These are phyloP conservation scores for Aureobasidium lini DNA, from an alignment of 2,329 filamentous ascomycete species.

Conservation along the genomic window DNA sequence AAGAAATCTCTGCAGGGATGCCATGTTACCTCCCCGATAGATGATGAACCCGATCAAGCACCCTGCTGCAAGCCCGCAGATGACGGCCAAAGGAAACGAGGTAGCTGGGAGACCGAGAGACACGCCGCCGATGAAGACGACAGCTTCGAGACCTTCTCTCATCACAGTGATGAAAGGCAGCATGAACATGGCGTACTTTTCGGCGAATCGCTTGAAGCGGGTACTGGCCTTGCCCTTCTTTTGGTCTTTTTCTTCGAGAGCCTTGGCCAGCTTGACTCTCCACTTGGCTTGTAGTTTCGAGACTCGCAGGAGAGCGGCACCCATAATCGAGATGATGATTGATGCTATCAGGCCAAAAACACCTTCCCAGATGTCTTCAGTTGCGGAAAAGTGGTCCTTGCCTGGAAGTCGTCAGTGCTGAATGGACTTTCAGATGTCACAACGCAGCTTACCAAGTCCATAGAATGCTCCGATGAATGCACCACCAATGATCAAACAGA, in stretches of 20 bases:
- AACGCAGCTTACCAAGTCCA: constrained; percentile 43
- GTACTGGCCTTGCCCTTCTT: constrained; percentile 31
- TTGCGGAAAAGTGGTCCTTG: constrained; percentile 56
- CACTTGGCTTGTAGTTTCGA: constrained; percentile 82
- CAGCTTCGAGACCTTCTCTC: constrained; percentile 76
- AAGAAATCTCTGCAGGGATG: constrained; percentile 68
- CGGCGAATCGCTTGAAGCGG: constrained; percentile 55
- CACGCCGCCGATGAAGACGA: constrained; percentile 81
- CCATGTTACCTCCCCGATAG: constrained; percentile 64
- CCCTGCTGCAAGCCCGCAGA: constrained; percentile 64
- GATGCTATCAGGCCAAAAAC: constrained; percentile 67
- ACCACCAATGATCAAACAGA: constrained; percentile 58
- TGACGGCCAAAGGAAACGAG: constrained; percentile 68
- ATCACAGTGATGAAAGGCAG: constrained; percentile 84
- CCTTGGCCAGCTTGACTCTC: constrained; percentile 70
- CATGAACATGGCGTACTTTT: constrained; percentile 81
- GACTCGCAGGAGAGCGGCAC: constrained; percentile 70
- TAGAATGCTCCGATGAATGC: constrained; percentile 70
- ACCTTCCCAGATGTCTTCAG: constrained; percentile 76
- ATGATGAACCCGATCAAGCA: constrained; percentile 61
- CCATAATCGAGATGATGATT: constrained; percentile 75
- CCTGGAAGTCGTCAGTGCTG: not conserved
- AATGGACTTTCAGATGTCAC: not conserved
- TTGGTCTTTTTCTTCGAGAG: constrained; percentile 50
- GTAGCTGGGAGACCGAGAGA: constrained; percentile 67